Evolutionary conservation across 208 protist species (phyloP).

Genomic region (Crithidia thermophila): DNA sequence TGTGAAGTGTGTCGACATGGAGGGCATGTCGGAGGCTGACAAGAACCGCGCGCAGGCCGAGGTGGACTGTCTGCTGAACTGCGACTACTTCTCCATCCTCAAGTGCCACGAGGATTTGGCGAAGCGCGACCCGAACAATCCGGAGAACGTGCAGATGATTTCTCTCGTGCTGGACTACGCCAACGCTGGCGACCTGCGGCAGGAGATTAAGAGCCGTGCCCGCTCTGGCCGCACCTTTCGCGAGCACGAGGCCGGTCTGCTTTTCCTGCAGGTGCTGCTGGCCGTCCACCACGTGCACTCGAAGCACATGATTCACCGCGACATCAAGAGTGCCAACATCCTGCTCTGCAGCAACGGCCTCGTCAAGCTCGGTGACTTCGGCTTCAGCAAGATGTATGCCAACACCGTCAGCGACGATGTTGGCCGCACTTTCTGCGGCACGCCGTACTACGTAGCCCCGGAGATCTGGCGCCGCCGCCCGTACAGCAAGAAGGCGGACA

Average conservation of each 20-base stretch:
- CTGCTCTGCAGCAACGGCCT: slow-evolving; percentile 78
- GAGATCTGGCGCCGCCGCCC: slow-evolving; percentile 91
- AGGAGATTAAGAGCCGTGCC: slow-evolving; percentile 72
- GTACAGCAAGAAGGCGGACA: slow-evolving; percentile 94
- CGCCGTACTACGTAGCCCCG: slow-evolving; percentile 93
- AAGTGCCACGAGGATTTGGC: slow-evolving; percentile 79
- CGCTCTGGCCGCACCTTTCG: slow-evolving; percentile 41
- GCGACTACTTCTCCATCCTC: slow-evolving; percentile 82
- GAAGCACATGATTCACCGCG: slow-evolving; percentile 84
- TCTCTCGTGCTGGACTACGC: slow-evolving; percentile 85
- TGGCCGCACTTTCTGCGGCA: slow-evolving; percentile 82
- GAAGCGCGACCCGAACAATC: slow-evolving; percentile 51
- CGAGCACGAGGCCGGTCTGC: slow-evolving; percentile 71
- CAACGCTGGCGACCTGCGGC: slow-evolving; percentile 82
- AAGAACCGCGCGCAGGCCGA: slow-evolving; percentile 69
- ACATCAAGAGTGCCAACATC: slow-evolving; percentile 90
- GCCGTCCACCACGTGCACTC: slow-evolving; percentile 87
- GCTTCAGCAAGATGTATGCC: slow-evolving; percentile 71
- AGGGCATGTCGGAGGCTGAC: slow-evolving; percentile 77
- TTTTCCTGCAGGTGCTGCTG: slow-evolving; percentile 78
- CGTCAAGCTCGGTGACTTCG: slow-evolving; percentile 90
- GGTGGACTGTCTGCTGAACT: slow-evolving; percentile 72
- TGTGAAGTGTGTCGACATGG: slow-evolving; percentile 76
- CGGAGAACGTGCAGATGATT: slow-evolving; percentile 65
- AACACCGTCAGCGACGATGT: slow-evolving; percentile 55